These are phyloP conservation scores for Musa troglodytarum DNA, from an alignment of 176 grass and related monocot species.

Conservation along the genomic window DNA sequence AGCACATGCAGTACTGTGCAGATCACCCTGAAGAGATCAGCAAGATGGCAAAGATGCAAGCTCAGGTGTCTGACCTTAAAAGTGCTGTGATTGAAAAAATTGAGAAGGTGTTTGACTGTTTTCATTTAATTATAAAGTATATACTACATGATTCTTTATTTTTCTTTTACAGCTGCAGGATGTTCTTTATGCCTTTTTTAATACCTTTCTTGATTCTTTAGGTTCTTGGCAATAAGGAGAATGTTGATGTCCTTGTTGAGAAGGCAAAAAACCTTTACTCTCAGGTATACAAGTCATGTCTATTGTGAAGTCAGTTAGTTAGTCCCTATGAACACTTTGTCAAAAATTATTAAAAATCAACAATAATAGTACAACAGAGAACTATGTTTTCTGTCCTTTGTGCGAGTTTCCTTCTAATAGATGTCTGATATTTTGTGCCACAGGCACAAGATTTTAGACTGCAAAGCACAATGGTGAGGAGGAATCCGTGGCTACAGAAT, in stretches of 20 bases:
- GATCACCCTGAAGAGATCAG: background rate
- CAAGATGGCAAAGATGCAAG: background rate
- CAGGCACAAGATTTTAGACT: constrained; percentile 1
- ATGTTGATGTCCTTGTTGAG: background rate
- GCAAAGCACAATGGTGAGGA: background rate
- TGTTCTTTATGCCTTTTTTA: background rate
- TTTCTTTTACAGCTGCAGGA: background rate
- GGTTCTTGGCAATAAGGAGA: background rate
- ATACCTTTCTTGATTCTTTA: background rate
- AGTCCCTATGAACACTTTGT: background rate
- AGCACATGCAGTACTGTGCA: constrained; percentile 1
- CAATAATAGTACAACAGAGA: too few species aligned
- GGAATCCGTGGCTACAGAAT: background rate
- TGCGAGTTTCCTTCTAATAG: background rate
- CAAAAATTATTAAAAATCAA: background rate
- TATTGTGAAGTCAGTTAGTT: background rate
- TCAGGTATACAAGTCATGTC: background rate
- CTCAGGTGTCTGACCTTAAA: background rate
- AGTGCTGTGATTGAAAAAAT: background rate
- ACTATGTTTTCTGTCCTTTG: background rate
- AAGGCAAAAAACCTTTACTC: background rate
- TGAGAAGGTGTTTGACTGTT: background rate
- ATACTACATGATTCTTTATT: background rate
- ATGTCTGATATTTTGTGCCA: background rate
- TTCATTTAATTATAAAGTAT: background rate